phyloP scores from a whole-genome alignment of 108 stramenopile genomes.

The Skeletonema menzelii region DNA sequence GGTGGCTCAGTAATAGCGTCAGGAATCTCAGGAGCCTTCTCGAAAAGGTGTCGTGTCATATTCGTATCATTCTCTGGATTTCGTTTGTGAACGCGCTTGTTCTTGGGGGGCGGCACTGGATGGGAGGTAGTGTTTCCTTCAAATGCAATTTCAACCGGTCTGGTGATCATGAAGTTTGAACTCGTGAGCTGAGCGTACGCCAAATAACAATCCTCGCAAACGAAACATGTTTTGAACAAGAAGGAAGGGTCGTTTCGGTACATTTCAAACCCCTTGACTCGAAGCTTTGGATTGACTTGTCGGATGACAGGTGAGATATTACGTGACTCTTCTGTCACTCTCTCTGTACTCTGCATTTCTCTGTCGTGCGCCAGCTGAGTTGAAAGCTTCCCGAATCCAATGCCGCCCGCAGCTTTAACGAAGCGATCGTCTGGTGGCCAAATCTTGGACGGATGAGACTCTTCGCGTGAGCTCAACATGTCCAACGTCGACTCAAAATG shows the following conservation, averaged over 20 bases:
- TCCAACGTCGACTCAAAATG: conserved; percentile 77
- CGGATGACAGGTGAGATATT: conserved; percentile 78
- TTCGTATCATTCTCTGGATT: neutral
- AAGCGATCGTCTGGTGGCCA: conserved; percentile 77
- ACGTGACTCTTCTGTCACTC: conserved; percentile 34
- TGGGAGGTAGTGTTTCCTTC: neutral
- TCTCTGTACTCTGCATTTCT: conserved; percentile 18
- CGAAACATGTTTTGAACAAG: conserved; percentile 63
- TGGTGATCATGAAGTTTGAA: conserved; percentile 31
- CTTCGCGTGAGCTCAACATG: conserved; percentile 37
- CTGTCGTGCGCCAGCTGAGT: conserved; percentile 4
- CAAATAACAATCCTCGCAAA: conserved; percentile 83
- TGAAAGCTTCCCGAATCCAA: conserved; percentile 71
- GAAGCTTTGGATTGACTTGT: conserved; percentile 62
- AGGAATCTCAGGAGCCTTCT: neutral
- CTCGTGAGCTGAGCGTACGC: conserved; percentile 68
- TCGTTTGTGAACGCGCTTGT: neutral
- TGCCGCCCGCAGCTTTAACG: conserved; percentile 69
- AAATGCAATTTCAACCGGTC: conserved; percentile 15
- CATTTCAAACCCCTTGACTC: conserved; percentile 49
- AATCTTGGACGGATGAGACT: conserved; percentile 24
- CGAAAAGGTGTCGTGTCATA: neutral
- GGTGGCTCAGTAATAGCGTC: neutral
- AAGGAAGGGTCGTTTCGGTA: conserved; percentile 79
- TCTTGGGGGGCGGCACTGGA: neutral